These are phyloP conservation scores for Diaporthe eres DNA, from an alignment of 2,329 filamentous ascomycete genomes.

Conservation along the genomic window DNA sequence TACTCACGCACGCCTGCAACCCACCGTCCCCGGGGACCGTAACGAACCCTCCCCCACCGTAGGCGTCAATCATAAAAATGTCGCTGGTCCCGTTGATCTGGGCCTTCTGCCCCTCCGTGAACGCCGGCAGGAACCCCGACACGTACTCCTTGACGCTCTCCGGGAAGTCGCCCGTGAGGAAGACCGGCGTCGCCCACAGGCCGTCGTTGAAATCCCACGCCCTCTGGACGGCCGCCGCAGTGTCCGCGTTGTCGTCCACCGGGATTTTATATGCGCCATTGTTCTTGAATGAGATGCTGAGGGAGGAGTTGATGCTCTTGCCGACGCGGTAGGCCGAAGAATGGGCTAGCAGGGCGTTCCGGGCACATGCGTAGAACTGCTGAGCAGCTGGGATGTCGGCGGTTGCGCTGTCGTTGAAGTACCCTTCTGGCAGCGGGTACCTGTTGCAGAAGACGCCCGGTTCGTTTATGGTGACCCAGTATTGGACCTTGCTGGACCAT, in stretches of 20 bases:
- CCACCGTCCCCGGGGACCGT: slow-evolving; percentile 17
- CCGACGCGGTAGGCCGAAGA: slow-evolving; percentile 24
- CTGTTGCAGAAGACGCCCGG: slow-evolving; percentile 14
- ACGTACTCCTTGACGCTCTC: slow-evolving; percentile 17
- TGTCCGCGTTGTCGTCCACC: not conserved
- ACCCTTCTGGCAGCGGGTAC: slow-evolving; percentile 12
- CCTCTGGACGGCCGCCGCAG: slow-evolving; percentile 18
- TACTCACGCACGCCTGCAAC: slow-evolving; percentile 11
- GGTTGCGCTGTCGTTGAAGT: slow-evolving; percentile 25
- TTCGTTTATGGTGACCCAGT: slow-evolving; percentile 30
- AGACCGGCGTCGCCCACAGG: slow-evolving; percentile 20
- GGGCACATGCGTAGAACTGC: slow-evolving; percentile 20
- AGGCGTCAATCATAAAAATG: slow-evolving; percentile 29
- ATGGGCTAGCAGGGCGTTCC: slow-evolving; percentile 16
- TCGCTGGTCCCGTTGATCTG: slow-evolving; percentile 26
- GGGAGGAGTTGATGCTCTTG: slow-evolving; percentile 1
- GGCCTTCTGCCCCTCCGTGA: slow-evolving; percentile 2
- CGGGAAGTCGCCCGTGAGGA: slow-evolving; percentile 27
- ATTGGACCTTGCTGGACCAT: slow-evolving; percentile 29
- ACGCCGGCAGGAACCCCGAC: not conserved
- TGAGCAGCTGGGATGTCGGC: not conserved
- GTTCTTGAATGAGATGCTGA: slow-evolving; percentile 34
- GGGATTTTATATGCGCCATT: slow-evolving; percentile 32
- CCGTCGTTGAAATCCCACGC: slow-evolving; percentile 35
- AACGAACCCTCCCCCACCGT: slow-evolving; percentile 9